Evolutionary conservation across 1,284 basidiomycete species (phyloP).

Genomic region (Termitomyces sp.): DNA sequence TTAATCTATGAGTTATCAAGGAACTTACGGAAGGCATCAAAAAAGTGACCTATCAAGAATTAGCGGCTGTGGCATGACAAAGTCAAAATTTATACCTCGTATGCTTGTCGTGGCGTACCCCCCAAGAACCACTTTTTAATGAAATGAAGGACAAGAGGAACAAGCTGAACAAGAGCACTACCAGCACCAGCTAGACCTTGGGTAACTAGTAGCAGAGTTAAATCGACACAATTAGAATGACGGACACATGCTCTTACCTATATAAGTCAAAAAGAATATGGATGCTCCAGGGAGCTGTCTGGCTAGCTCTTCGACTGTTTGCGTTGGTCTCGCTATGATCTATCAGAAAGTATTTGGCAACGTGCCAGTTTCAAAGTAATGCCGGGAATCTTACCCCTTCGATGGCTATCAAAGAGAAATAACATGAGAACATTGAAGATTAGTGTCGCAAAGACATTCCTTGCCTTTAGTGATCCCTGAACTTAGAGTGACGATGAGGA

Average conservation of each 20-base stretch:
- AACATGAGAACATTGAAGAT: background rate
- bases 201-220: slow-evolving; percentile 30
- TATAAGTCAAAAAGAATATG: slow-evolving; percentile 78
- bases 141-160: slow-evolving; percentile 61
- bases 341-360: slow-evolving; percentile 10
- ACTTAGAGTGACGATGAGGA: slow-evolving; percentile 2
- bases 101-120: slow-evolving; percentile 50
- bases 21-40: slow-evolving; percentile 2
- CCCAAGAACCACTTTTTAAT: slow-evolving; percentile 54
- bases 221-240: background rate
- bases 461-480: slow-evolving; percentile 1
- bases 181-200: slow-evolving; percentile 55
- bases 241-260: slow-evolving; percentile 36
- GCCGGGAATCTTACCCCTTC: background rate
- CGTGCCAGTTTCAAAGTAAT: background rate
- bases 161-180: slow-evolving; percentile 57
- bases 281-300: slow-evolving; percentile 65
- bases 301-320: slow-evolving; percentile 50
- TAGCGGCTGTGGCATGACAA: background rate
- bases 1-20: background rate
- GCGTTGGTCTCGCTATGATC: slow-evolving; percentile 48
- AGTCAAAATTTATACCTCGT: background rate
- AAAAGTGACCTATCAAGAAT: background rate
- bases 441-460: background rate
- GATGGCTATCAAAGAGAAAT: background rate